Percentiles rank a stretch among this genome's conserved stretches.
Evolutionary conservation across 106 monocot species (phyloP).

Genomic region (Acanthochlamys bracteata): DNA sequence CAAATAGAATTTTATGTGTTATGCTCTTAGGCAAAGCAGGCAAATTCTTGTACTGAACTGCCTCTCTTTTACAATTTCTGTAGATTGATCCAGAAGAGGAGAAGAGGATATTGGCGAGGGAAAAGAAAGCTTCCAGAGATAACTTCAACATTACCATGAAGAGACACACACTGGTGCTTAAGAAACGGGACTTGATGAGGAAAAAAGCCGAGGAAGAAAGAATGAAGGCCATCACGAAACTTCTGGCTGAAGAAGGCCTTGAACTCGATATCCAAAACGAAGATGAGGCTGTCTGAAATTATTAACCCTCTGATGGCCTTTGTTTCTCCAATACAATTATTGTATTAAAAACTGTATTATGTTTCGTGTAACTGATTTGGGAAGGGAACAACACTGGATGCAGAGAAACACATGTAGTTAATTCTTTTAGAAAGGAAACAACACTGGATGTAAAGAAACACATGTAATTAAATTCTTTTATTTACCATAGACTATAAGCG

Average conservation of each 20-base stretch:
- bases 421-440: neutral
- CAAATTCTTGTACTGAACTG: no score
- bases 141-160: conserved; percentile 62
- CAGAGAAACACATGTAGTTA: neutral
- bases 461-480: neutral
- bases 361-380: neutral
- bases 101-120: conserved; percentile 70
- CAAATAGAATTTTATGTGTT: neutral
- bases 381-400: neutral
- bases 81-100: conserved; percentile 96
- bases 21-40: neutral
- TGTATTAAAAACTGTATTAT: neutral
- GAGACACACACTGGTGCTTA: conserved; percentile 79
- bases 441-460: neutral
- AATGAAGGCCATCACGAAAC: conserved; percentile 46
- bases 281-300: conserved; percentile 21
- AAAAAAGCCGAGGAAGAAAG: conserved; percentile 75
- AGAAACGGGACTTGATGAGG: conserved; percentile 85
- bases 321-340: neutral
- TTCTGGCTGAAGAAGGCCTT: conserved; percentile 87
- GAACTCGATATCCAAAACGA: conserved; percentile 72
- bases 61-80: neutral
- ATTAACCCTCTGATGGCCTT: neutral
- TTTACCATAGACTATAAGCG: no score
- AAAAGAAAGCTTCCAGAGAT: conserved; percentile 73